A percentile compares a stretch with the other conserved stretches of the same genome.
These are phyloP conservation scores for Babjeviella inositovora DNA, from an alignment of 805 yeast species.

Conservation along the genomic window DNA sequence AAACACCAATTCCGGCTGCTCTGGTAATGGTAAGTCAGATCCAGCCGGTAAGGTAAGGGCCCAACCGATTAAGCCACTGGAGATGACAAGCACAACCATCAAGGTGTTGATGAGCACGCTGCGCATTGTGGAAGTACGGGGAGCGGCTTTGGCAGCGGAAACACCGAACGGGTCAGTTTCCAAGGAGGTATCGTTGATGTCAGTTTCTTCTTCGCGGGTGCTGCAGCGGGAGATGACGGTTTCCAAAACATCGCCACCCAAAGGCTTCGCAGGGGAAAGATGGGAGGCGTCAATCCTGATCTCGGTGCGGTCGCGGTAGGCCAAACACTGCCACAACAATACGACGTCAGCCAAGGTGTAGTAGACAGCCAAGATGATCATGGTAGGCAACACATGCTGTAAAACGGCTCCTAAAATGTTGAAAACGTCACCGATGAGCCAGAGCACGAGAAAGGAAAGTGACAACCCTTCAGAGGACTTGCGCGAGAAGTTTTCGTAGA, in stretches of 20 bases:
- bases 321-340: slow-evolving; percentile 67
- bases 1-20: slow-evolving; percentile 30
- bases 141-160: background rate
- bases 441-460: slow-evolving; percentile 66
- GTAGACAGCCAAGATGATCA: slow-evolving; percentile 84
- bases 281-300: slow-evolving; percentile 55
- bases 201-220: slow-evolving; percentile 3
- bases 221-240: slow-evolving; percentile 35
- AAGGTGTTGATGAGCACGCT: too few relatives aligned
- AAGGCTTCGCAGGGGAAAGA: slow-evolving; percentile 79
- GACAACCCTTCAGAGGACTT: slow-evolving; percentile 86
- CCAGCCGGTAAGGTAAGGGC: slow-evolving; percentile 34
- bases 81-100: slow-evolving; percentile 50
- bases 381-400: slow-evolving; percentile 87
- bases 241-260: slow-evolving; percentile 40
- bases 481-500: slow-evolving; percentile 78
- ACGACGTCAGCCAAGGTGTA: slow-evolving; percentile 86
- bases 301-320: slow-evolving; percentile 47
- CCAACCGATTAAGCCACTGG: slow-evolving; percentile 86
- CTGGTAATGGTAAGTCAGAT: slow-evolving; percentile 12
- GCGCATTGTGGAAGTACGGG: too few relatives aligned
- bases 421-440: slow-evolving; percentile 91
- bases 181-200: too few relatives aligned
- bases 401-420: slow-evolving; percentile 82
- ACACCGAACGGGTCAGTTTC: background rate